Conservation (phyloP, 2,329 filamentous ascomycete genomes). For the Aspergillus niger region DNA sequence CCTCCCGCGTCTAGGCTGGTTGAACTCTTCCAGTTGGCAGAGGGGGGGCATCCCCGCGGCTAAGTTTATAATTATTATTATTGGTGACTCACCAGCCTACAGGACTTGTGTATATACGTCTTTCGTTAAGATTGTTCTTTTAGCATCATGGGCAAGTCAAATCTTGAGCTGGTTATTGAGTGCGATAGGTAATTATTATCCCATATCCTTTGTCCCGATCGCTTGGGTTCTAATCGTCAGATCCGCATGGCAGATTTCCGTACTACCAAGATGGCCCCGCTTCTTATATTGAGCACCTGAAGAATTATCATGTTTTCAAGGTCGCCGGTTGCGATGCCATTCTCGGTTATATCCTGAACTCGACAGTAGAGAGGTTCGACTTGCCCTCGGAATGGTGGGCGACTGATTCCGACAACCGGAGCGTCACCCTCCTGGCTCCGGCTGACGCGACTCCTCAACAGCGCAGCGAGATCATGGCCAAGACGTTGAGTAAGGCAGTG, state of each 20-base stretch:
- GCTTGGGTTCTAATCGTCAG: constrained; percentile 17
- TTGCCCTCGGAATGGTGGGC: constrained; percentile 60
- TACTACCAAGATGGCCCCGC: constrained; percentile 65
- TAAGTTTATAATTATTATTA: background rate
- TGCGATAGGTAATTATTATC: constrained; percentile 52
- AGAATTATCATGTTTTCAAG: constrained; percentile 65
- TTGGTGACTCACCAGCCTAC: background rate
- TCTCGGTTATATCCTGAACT: constrained; percentile 61
- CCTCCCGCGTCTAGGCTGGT: background rate
- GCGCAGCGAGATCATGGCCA: constrained; percentile 60
- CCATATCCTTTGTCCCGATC: background rate
- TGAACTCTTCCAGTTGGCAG: background rate
- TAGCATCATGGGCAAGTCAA: constrained; percentile 43
- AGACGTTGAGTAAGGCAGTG: constrained; percentile 68
- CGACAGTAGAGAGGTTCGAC: constrained; percentile 44
- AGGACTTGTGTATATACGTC: background rate
- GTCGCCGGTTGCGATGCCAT: constrained; percentile 65
- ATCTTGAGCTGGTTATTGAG: constrained; percentile 59
- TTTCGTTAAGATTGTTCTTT: background rate
- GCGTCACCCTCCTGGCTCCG: constrained; percentile 62
- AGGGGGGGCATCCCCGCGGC: background rate
- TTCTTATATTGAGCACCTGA: constrained; percentile 56
- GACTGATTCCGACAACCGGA: constrained; percentile 62
- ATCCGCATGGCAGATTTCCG: constrained; percentile 65
- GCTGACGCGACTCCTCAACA: constrained; percentile 60